Evolutionary conservation across 306 rosid genomes (phyloP).

Genomic region (Herpetospermum pedunculosum): DNA sequence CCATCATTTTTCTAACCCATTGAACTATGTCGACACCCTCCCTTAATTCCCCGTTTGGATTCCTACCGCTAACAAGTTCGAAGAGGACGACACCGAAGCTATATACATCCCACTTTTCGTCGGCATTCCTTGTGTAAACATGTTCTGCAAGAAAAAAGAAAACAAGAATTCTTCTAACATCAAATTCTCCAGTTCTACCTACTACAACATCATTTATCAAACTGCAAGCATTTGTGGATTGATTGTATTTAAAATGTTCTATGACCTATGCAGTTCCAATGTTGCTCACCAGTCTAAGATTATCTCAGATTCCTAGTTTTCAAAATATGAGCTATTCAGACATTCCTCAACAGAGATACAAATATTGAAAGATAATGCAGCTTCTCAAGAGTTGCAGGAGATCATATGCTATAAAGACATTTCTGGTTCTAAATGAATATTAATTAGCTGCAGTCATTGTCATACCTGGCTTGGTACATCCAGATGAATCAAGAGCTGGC

Average conservation of each 20-base stretch:
- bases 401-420: not conserved
- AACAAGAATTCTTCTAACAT: too few relatives aligned
- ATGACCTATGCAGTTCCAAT: not conserved
- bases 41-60: not conserved
- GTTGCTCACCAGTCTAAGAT: not conserved
- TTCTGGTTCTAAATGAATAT: not conserved
- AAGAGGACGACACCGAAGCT: constrained; percentile 39
- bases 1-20: constrained; percentile 24
- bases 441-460: not conserved
- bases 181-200: not conserved
- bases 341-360: not conserved
- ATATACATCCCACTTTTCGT: constrained; percentile 2
- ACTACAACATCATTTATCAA: not conserved
- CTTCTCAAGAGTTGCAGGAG: not conserved
- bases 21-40: constrained; percentile 41
- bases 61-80: not conserved
- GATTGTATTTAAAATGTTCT: not conserved
- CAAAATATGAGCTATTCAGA: not conserved
- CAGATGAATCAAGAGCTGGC: too few relatives aligned
- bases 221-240: not conserved
- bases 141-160: not conserved
- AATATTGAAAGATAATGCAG: not conserved
- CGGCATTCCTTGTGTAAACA: not conserved
- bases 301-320: not conserved
- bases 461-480: not conserved